phyloP scores from a whole-genome alignment of 768 basidiomycete species.

The Mycena alexandri region DNA sequence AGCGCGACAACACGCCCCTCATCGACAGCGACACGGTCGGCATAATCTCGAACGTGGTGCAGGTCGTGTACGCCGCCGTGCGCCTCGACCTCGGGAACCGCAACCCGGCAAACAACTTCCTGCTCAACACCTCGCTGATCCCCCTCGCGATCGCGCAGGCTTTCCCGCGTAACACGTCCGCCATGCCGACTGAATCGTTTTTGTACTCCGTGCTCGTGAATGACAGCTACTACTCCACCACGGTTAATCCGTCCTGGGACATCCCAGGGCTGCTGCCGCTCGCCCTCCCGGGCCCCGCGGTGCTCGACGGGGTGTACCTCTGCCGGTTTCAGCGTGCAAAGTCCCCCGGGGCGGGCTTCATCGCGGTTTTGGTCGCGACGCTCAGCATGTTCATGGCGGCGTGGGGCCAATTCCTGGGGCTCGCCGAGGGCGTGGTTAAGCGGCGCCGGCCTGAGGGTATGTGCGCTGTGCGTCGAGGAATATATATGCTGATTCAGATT shows the following conservation, averaged over 20 bases:
- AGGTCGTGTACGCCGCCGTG: constrained; percentile 42
- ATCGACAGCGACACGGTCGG: constrained; percentile 14
- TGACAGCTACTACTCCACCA: constrained; percentile 1
- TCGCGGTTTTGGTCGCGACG: constrained; percentile 43
- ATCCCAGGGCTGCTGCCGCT: constrained; percentile 9
- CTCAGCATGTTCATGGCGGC: constrained; percentile 40
- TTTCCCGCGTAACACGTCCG: constrained; percentile 11
- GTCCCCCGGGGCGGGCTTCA: constrained; percentile 30
- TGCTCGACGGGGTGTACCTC: constrained; percentile 31
- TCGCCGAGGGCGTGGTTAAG: too few species aligned
- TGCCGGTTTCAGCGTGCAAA: constrained; percentile 36
- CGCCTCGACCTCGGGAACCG: constrained; percentile 46
- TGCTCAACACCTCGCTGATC: constrained; percentile 34
- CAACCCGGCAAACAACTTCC: constrained; percentile 47
- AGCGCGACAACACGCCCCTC: constrained; percentile 1
- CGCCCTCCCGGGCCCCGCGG: constrained; percentile 17
- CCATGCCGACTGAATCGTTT: neutral
- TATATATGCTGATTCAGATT: too few species aligned
- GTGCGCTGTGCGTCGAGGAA: too few species aligned
- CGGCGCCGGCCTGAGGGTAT: too few species aligned
- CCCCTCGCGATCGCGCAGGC: neutral
- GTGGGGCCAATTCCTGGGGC: too few species aligned
- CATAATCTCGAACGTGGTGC: constrained; percentile 41
- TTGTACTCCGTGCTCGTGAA: constrained; percentile 18
- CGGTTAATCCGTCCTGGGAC: neutral